Evolutionary conservation across 2,329 filamentous ascomycete genomes (phyloP).

Genomic region (Xylaria sp.): DNA sequence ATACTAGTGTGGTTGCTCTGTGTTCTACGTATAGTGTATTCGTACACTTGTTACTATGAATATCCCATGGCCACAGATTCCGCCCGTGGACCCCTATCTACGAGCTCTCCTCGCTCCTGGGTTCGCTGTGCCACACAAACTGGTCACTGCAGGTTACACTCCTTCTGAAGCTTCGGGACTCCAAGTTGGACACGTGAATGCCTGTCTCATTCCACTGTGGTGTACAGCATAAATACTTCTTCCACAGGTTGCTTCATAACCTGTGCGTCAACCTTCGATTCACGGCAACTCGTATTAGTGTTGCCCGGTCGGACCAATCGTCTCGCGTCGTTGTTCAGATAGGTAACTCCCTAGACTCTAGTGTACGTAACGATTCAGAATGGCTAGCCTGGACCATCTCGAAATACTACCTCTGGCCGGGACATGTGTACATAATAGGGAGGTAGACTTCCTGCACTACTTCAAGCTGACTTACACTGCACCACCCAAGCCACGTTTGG

Average conservation of each 20-base stretch:
- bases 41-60: conserved; percentile 33
- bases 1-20: too few species aligned
- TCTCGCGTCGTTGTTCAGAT: too few species aligned
- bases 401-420: too few species aligned
- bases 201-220: neutral
- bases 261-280: neutral
- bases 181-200: conserved; percentile 2
- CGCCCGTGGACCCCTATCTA: conserved; percentile 27
- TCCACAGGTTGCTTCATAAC: neutral
- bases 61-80: conserved; percentile 20
- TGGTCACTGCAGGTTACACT: neutral
- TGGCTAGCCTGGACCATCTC: too few species aligned
- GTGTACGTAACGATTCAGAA: too few species aligned
- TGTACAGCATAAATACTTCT: neutral
- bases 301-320: too few species aligned
- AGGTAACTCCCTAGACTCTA: too few species aligned
- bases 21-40: too few species aligned
- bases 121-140: neutral
- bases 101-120: neutral
- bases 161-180: conserved; percentile 3
- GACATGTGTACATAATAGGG: too few species aligned
- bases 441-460: too few species aligned
- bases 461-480: neutral
- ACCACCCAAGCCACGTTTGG: conserved; percentile 1
- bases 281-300: too few species aligned